A percentile compares a stretch with the other conserved stretches of the same genome.
Conservation (phyloP, 2,329 filamentous ascomycete species). For the Aspergillus sp. region DNA sequence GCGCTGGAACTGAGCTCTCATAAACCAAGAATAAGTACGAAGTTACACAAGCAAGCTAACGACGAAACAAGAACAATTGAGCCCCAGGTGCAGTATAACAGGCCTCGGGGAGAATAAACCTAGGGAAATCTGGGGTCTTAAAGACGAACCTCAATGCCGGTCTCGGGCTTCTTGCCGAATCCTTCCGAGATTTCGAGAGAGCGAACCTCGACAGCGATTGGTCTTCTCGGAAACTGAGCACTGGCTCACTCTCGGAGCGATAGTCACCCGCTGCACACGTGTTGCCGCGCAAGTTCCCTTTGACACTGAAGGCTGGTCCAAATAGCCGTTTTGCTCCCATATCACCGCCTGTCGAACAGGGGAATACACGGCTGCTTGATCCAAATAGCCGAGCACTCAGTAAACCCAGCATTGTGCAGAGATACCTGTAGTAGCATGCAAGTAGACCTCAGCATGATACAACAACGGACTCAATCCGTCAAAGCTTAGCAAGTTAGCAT, state of each 20-base stretch:
- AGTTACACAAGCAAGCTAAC: neutral
- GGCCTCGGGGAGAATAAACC: neutral
- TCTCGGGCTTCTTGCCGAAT: slow-evolving; percentile 16
- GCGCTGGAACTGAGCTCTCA: neutral
- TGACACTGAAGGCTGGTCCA: neutral
- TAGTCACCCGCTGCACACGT: neutral
- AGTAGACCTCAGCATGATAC: neutral
- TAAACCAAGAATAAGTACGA: neutral
- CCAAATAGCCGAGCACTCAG: neutral
- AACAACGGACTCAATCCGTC: neutral
- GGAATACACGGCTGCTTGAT: neutral
- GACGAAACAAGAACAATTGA: neutral
- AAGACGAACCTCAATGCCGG: slow-evolving; percentile 4
- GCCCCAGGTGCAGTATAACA: neutral
- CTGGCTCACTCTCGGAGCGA: neutral
- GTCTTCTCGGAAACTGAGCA: slow-evolving; percentile 17
- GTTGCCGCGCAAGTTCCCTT: neutral
- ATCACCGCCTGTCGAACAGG: neutral
- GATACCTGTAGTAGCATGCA: neutral
- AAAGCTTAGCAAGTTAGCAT: neutral
- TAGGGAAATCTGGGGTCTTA: slow-evolving; percentile 7
- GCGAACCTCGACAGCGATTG: slow-evolving; percentile 9
- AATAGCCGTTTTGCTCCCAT: neutral
- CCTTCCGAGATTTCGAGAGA: slow-evolving; percentile 10
- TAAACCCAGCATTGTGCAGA: neutral